Evolutionary conservation across 169 alveolate genomes (phyloP).

Genomic region (Plasmodium sp.): DNA sequence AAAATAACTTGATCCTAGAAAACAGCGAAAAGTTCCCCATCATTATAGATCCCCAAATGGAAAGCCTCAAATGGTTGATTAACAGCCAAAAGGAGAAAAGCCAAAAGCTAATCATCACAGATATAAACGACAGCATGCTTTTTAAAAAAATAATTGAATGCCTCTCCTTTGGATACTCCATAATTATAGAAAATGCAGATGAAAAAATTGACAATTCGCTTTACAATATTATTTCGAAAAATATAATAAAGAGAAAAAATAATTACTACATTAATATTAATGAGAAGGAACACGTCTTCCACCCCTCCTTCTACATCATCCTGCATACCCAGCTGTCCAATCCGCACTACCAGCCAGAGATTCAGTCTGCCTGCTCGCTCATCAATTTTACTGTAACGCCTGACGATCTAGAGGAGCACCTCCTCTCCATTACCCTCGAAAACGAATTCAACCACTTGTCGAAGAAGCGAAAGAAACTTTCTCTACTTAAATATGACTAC

Average conservation of each 20-base stretch:
- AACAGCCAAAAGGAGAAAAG: constrained; percentile 93
- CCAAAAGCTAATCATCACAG: constrained; percentile 85
- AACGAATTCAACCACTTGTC: constrained; percentile 96
- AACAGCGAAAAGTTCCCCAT: constrained; percentile 95
- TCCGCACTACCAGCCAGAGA: constrained; percentile 98
- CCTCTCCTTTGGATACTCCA: constrained; percentile 91
- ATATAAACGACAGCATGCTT: constrained; percentile 82
- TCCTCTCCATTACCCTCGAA: constrained; percentile 93
- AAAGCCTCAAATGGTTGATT: constrained; percentile 96
- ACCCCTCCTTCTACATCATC: constrained; percentile 91
- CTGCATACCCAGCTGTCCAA: constrained; percentile 95
- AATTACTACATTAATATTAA: constrained; percentile 91
- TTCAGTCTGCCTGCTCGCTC: constrained; percentile 94
- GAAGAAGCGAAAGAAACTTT: constrained; percentile 90
- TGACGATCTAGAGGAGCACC: constrained; percentile 95
- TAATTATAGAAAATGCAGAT: constrained; percentile 95
- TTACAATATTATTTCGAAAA: constrained; percentile 94
- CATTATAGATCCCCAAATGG: constrained; percentile 97
- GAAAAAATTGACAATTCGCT: constrained; percentile 95
- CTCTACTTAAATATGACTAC: constrained; percentile 95
- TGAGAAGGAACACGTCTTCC: constrained; percentile 91
- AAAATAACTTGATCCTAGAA: constrained; percentile 95
- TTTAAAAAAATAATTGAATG: constrained; percentile 88
- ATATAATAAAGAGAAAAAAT: constrained; percentile 92
- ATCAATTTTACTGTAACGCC: constrained; percentile 96